Conservation (phyloP, 768 basidiomycete genomes). For the Fibroporia radiculosa region DNA sequence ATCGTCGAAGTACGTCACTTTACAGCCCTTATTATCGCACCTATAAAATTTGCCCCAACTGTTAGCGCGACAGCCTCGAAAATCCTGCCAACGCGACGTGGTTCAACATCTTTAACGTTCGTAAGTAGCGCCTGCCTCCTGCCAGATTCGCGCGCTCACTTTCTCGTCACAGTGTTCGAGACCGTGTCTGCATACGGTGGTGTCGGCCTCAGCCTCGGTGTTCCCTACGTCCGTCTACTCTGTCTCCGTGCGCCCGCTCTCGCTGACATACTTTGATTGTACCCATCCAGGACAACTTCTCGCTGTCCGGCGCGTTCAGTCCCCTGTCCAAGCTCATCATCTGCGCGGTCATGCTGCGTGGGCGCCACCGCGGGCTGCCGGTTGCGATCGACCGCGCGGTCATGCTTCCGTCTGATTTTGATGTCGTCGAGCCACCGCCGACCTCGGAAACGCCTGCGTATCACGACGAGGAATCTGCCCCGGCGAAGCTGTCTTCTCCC, state of each 20-base stretch:
- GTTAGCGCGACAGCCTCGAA: slow-evolving; percentile 51
- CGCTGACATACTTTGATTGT: slow-evolving; percentile 8
- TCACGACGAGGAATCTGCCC: no score
- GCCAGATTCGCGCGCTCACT: neutral
- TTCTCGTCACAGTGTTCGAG: slow-evolving; percentile 60
- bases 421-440: no score
- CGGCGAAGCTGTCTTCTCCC: no score
- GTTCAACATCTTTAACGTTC: slow-evolving; percentile 80
- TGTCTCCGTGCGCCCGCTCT: no score
- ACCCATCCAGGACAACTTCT: slow-evolving; percentile 59
- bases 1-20: slow-evolving; percentile 72
- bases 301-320: slow-evolving; percentile 70
- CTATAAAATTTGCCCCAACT: neutral
- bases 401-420: slow-evolving; percentile 48
- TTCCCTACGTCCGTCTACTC: slow-evolving; percentile 53
- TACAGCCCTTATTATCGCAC: no score
- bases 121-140: slow-evolving; percentile 32
- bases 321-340: slow-evolving; percentile 85
- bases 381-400: slow-evolving; percentile 86
- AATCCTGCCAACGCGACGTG: slow-evolving; percentile 46
- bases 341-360: slow-evolving; percentile 87
- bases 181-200: slow-evolving; percentile 83
- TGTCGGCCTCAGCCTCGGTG: slow-evolving; percentile 84
- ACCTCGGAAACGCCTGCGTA: no score
- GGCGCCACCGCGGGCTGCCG: slow-evolving; percentile 82